Percentiles rank a stretch among this genome's conserved stretches.
phyloP scores from a whole-genome alignment of 306 rosid species.

The Hippophae rhamnoides region DNA sequence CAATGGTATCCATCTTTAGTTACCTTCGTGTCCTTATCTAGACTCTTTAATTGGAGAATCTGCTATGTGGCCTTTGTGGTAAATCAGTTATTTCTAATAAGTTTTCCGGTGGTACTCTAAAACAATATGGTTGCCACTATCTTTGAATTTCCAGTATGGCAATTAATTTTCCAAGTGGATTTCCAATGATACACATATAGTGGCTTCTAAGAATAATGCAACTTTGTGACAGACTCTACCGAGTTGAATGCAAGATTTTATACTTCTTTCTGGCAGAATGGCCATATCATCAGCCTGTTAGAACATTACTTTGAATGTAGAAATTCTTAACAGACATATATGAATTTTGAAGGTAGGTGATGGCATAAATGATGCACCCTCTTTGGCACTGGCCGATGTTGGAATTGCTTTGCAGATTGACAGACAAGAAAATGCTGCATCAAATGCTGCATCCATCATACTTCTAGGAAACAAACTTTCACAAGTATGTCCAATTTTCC shows the following conservation, averaged over 20 bases:
- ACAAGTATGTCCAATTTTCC: conserved; percentile 39
- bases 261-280: not conserved
- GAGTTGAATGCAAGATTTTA: too few species aligned
- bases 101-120: not conserved
- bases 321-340: conserved; percentile 4
- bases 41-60: not conserved
- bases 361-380: conserved; percentile 97
- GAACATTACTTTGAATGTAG: not conserved
- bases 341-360: conserved; percentile 72
- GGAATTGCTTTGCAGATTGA: conserved; percentile 89
- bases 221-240: too few species aligned
- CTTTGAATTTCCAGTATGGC: not conserved
- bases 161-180: not conserved
- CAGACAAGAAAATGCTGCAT: conserved; percentile 89
- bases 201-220: too few species aligned
- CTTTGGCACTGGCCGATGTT: conserved; percentile 89
- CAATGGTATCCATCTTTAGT: conserved; percentile 58
- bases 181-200: too few species aligned
- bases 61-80: too few species aligned
- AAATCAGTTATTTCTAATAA: too few species aligned
- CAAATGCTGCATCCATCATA: conserved; percentile 92
- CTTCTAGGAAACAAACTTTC: conserved; percentile 90
- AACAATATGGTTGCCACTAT: not conserved
- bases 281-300: not conserved
- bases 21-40: not conserved